Evolutionary conservation across 768 basidiomycete genomes (phyloP).

Genomic region (Suillus subluteus): DNA sequence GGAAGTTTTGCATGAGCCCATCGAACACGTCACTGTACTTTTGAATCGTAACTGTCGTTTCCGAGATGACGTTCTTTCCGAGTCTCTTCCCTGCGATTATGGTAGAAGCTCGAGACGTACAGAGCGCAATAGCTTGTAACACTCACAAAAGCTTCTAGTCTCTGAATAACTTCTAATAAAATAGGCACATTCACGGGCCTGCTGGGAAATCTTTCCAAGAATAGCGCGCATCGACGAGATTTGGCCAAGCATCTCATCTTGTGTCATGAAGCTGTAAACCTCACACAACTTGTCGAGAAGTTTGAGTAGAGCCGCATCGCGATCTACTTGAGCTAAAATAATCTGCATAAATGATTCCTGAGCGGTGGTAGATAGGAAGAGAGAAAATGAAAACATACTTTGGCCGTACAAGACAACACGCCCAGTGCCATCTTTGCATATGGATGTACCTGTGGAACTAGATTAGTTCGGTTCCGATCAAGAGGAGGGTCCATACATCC

Average conservation of each 20-base stretch:
- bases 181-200: background rate
- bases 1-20: background rate
- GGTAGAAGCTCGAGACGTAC: background rate
- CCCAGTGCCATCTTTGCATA: background rate
- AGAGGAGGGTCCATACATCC: background rate
- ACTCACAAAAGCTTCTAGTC: background rate
- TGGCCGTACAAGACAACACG: background rate
- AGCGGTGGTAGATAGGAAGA: background rate
- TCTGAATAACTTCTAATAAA: background rate
- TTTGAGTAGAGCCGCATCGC: background rate
- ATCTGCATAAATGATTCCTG: background rate
- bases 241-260: background rate
- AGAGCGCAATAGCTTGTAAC: background rate
- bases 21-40: background rate
- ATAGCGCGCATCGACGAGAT: background rate
- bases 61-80: background rate
- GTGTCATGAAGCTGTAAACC: background rate
- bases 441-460: background rate
- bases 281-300: background rate
- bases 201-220: background rate
- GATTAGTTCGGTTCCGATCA: background rate
- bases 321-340: background rate
- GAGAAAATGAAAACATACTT: background rate
- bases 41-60: background rate
- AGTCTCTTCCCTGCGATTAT: background rate